Conservation (phyloP, 73 alveolate genomes). For the Paramecium primaurelia region DNA sequence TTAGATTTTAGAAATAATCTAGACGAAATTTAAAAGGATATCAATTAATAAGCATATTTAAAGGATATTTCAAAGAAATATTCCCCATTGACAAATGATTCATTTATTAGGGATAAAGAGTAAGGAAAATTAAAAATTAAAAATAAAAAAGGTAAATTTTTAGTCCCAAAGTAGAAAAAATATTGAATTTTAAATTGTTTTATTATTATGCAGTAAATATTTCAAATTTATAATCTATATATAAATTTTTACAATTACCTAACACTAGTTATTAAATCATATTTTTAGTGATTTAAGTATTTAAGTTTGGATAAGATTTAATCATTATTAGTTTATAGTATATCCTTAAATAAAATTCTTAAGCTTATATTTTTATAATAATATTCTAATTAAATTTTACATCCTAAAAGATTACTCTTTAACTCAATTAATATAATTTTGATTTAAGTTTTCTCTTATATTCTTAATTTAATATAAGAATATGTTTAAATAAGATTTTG, state of each 20-base stretch:
- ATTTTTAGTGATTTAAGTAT: no score
- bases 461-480: background rate
- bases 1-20: constrained; percentile 16
- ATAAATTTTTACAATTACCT: background rate
- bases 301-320: no score
- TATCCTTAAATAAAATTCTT: no score
- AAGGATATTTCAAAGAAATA: background rate
- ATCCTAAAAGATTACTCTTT: background rate
- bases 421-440: background rate
- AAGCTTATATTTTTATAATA: no score
- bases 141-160: background rate
- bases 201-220: background rate
- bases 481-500: background rate
- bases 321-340: no score
- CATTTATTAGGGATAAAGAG: background rate
- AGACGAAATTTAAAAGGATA: background rate
- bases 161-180: background rate
- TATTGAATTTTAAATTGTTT: background rate
- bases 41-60: background rate
- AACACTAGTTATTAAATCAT: background rate
- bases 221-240: background rate
- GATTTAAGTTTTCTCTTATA: background rate
- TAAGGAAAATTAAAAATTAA: background rate
- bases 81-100: background rate
- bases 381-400: background rate